Conservation (phyloP, 352 stramenopile species). For the Phytophthora multivora region DNA sequence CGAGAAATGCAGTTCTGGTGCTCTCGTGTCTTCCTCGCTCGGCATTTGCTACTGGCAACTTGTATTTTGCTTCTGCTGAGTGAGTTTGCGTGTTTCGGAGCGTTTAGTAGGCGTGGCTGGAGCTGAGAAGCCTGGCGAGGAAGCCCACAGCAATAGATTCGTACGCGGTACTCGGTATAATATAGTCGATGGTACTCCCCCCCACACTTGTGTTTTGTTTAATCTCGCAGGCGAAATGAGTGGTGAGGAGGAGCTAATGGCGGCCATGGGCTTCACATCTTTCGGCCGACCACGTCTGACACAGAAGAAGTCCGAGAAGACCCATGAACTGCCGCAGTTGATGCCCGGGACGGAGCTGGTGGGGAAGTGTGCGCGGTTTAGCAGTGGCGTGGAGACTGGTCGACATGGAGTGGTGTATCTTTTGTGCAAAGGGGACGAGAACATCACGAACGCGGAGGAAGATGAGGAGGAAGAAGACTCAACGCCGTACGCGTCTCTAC, state of each 20-base stretch:
- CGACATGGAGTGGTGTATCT: slow-evolving; percentile 41
- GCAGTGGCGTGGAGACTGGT: slow-evolving; percentile 17
- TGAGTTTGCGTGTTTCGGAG: slow-evolving; percentile 43
- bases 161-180: slow-evolving; percentile 42
- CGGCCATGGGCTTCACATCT: slow-evolving; percentile 64
- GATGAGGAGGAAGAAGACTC: neutral
- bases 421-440: slow-evolving; percentile 14
- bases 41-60: slow-evolving; percentile 27
- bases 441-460: neutral
- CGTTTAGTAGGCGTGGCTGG: slow-evolving; percentile 29
- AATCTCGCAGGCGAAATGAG: slow-evolving; percentile 26
- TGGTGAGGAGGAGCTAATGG: slow-evolving; percentile 42
- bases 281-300: slow-evolving; percentile 45
- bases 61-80: slow-evolving; percentile 39
- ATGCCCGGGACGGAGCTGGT: slow-evolving; percentile 44
- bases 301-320: neutral
- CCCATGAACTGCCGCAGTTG: slow-evolving; percentile 32
- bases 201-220: neutral
- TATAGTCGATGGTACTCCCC: slow-evolving; percentile 42
- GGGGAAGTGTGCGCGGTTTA: neutral
- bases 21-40: slow-evolving; percentile 13
- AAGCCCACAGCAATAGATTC: slow-evolving; percentile 48
- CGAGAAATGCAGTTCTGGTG: slow-evolving; percentile 19
- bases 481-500: slow-evolving; percentile 21
- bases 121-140: slow-evolving; percentile 8